Base-by-base conservation (phyloP, 2,329 filamentous ascomycete genomes). In the Elsinoe arachidis region DNA sequence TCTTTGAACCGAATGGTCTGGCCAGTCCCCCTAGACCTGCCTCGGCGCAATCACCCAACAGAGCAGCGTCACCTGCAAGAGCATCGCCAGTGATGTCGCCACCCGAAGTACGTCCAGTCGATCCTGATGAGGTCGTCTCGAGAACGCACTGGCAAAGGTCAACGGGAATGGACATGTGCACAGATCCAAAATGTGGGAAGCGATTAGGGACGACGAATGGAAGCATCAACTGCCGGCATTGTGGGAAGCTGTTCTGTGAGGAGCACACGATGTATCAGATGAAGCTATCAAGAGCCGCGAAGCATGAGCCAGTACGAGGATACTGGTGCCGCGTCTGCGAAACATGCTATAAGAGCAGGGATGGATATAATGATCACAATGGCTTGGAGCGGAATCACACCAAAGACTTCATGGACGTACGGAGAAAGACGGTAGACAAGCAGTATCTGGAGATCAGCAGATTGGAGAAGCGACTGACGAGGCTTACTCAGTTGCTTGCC, bases 201-300 rank as follows among this genome's bases (percentile, higher is more conserved):
- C 81, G 84, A 23, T 75, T 99, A 4, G 90, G 90, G 0, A 80
- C 86, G 2, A 80, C 87, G 5, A 91, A 87, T 65, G 90, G 90
- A 15, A 90, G 80, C 66, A 85, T 99, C 65, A 96, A 99, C 70
- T 99, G 93, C 72, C 81, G 93, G 61, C 90, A 91, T 61, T 99
- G 93, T 67, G 93, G 93, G 5, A 86, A 86, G 64, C 75, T 99
- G 39, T 99, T 97, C 69, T 99, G 93, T 72, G 93, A 97, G 68
- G 88, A 92, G 64, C 93, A 99, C 70, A 97, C 93, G 55, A 96
- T 99, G 91, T 99, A 97, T 68, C 92, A 99, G 75, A 97, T 97
- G 88, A 96, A 95, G 76, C 78, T 99, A 10, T 96, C 91, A 7
- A 80, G 91, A 56, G 87, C 90, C 30, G 93, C 93, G 3, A 81